Percentiles rank a stretch among this genome's conserved stretches.
These are phyloP conservation scores for Pleochaeta shiraiana DNA, from an alignment of 2,329 filamentous ascomycete genomes.

Conservation along the genomic window DNA sequence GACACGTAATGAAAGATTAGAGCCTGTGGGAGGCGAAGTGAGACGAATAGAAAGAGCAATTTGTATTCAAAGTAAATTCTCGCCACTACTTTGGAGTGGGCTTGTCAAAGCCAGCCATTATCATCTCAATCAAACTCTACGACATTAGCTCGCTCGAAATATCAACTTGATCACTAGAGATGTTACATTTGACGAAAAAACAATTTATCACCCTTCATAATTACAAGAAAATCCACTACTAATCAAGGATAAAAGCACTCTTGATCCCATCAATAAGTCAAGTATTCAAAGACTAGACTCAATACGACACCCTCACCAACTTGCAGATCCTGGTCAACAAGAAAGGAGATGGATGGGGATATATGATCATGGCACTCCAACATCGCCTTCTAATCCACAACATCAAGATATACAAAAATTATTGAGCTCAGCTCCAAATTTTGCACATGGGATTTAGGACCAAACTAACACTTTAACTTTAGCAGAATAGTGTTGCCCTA, in stretches of 20 bases:
- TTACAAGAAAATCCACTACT: not conserved
- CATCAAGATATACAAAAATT: too few species aligned
- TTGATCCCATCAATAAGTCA: not conserved
- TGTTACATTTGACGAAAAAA: constrained; percentile 3
- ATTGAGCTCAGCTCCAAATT: too few species aligned
- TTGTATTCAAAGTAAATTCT: too few species aligned
- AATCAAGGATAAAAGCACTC: too few species aligned
- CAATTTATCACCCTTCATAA: not conserved
- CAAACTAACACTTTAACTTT: too few species aligned
- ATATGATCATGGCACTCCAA: not conserved
- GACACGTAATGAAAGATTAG: not conserved
- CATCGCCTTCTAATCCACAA: too few species aligned
- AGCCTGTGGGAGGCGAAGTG: not conserved
- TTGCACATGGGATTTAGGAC: too few species aligned
- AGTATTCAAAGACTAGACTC: not conserved
- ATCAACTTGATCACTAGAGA: not conserved
- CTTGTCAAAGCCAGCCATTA: not conserved
- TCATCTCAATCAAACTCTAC: not conserved
- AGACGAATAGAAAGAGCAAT: not conserved
- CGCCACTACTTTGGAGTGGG: not conserved
- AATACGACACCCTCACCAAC: not conserved
- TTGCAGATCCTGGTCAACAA: too few species aligned
- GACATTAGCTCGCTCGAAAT: not conserved
- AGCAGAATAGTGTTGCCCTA: too few species aligned
- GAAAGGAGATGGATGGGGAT: not conserved